These are phyloP conservation scores for Fusarium musae DNA, from an alignment of 2,329 filamentous ascomycete species.

Conservation along the genomic window DNA sequence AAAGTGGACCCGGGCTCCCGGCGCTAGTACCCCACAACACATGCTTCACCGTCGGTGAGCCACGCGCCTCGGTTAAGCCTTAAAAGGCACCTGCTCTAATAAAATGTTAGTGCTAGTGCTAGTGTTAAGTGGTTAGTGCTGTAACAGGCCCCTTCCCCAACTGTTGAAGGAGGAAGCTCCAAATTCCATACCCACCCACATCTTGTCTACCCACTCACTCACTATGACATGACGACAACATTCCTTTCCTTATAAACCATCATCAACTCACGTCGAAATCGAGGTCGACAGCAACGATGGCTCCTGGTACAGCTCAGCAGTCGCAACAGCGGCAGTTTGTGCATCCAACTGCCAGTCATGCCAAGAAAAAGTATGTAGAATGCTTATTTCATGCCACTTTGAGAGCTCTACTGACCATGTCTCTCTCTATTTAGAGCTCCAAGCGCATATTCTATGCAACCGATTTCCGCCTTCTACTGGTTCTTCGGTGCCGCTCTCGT, in stretches of 20 bases:
- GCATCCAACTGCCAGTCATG: constrained; percentile 62
- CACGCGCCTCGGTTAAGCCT: constrained; percentile 9
- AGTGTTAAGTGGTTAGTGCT: not conserved
- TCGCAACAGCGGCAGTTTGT: constrained; percentile 53
- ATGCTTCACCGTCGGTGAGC: constrained; percentile 29
- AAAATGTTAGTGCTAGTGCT: constrained; percentile 13
- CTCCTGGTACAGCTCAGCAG: constrained; percentile 49
- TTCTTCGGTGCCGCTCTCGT: constrained; percentile 79
- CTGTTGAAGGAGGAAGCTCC: constrained; percentile 43
- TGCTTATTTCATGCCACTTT: not conserved
- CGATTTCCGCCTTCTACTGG: constrained; percentile 82
- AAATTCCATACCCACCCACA: constrained; percentile 16
- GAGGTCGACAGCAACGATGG: constrained; percentile 50
- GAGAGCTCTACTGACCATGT: constrained; percentile 17
- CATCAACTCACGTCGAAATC: constrained; percentile 23
- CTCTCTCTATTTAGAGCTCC: constrained; percentile 44
- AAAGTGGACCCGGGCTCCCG: constrained; percentile 24
- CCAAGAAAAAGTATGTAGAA: constrained; percentile 60
- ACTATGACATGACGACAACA: constrained; percentile 43
- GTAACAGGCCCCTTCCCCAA: constrained; percentile 33
- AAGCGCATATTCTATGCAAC: constrained; percentile 72
- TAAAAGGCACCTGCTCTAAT: not conserved
- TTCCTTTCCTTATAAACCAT: constrained; percentile 37
- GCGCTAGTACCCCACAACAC: constrained; percentile 32
- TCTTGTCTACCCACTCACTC: constrained; percentile 30